Evolutionary conservation across 2,329 filamentous ascomycete species (phyloP), one percentile per base, ranked within the genome.

Genomic region (Penicillium hordei): DNA sequence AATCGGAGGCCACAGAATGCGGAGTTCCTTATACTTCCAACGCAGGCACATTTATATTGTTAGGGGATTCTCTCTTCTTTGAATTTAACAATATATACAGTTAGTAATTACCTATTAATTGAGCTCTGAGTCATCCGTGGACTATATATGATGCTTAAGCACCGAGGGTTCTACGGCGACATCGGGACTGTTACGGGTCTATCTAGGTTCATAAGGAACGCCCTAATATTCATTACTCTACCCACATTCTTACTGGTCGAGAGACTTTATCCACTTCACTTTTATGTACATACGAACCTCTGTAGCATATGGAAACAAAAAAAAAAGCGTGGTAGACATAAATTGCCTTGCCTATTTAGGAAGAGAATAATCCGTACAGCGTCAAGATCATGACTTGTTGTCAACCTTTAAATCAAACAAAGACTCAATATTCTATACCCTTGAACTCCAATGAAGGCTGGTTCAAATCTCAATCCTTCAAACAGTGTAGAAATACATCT

Each of bases 1-100:
- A 52, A 48, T 59, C 21, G 36, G 49, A 53, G 43, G 23, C 21
- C 27, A 19, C 42, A 53, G 36, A 57, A 53, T 57, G 49, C 55
- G 55, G 55, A 57, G 55, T 56, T 56, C 23, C 39, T 25, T 23
- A 48, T 46, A 46, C n/a, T 31, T 21, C 27, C 29, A 45, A 12
- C 5, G 25, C 7, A 48, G 27, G 12, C 4, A 2, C 6, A 3
- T 3, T 3, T 31, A 19, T 29, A 45, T 13, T 48, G 19, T 48
- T 19, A 12, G 15, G 13, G 29, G 8, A 46, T 34, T n/a, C 1
- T 9, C 5, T 48, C 17, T n/a, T 23, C 5, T 34, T 17, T 48
- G 29, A 7, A 10, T 46, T 2, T 4, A 23, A n/a, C 17, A 4
- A 23, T 33, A 23, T 33, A 15, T 33, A 45, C 5, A 5, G 19